phyloP scores from a whole-genome alignment of 208 protist genomes.

The Trypanosomatidae sp. region DNA sequence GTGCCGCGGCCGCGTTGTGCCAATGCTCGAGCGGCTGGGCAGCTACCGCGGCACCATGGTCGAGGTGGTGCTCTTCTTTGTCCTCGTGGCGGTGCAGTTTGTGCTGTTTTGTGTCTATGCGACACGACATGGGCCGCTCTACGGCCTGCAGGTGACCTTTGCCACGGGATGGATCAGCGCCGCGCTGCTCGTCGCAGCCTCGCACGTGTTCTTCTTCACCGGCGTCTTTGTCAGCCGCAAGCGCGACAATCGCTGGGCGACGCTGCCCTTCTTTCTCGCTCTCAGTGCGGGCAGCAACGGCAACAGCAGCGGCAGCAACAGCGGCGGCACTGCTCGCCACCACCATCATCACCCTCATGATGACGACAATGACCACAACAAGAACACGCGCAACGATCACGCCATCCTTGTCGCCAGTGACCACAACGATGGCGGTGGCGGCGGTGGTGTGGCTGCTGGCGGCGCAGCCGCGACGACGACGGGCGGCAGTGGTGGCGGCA shows the following conservation, averaged over 20 bases:
- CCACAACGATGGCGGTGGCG: too few species aligned
- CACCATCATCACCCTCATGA: too few species aligned
- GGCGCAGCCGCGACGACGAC: too few species aligned
- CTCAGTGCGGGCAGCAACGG: constrained; percentile 14
- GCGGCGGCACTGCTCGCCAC: not conserved
- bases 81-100: constrained; percentile 21
- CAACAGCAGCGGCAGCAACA: not conserved
- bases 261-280: constrained; percentile 31
- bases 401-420: too few species aligned
- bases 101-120: constrained; percentile 42
- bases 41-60: constrained; percentile 15
- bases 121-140: constrained; percentile 11
- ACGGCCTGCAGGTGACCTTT: constrained; percentile 34
- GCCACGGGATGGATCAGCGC: constrained; percentile 45
- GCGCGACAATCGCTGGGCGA: constrained; percentile 8
- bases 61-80: constrained; percentile 24
- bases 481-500: too few species aligned
- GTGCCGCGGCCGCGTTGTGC: constrained; percentile 23
- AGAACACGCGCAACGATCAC: too few species aligned
- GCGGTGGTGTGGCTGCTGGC: too few species aligned
- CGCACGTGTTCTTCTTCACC: constrained; percentile 46
- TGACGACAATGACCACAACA: too few species aligned
- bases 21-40: constrained; percentile 25
- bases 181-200: constrained; percentile 17
- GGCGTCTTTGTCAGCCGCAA: constrained; percentile 14